Evolutionary conservation across 768 basidiomycete species (phyloP).

Genomic region (Basidioascus undulatus): DNA sequence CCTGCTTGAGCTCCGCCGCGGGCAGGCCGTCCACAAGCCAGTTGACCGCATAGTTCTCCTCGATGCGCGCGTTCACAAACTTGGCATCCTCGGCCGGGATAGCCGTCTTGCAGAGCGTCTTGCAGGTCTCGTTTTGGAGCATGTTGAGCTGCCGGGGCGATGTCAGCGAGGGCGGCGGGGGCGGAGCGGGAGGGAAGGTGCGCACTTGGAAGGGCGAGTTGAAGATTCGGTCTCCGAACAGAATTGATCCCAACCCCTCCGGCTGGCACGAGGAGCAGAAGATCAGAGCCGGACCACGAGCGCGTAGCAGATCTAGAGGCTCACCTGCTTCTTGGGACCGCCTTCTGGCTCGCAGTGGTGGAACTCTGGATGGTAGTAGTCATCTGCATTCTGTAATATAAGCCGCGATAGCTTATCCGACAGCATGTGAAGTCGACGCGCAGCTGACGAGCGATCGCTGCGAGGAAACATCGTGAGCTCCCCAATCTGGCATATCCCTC

Average conservation of each 20-base stretch:
- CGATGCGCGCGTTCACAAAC: constrained; percentile 77
- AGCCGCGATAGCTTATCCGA: not conserved
- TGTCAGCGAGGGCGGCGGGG: not conserved
- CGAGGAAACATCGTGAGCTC: not conserved
- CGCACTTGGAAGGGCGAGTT: constrained; percentile 66
- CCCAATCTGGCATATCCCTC: not conserved
- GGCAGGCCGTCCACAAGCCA: constrained; percentile 90
- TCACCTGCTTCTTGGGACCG: constrained; percentile 24
- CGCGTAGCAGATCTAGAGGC: not conserved
- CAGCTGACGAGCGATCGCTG: constrained; percentile 2
- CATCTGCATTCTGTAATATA: constrained; percentile 29
- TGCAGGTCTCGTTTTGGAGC: constrained; percentile 52
- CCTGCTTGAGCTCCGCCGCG: constrained; percentile 73
- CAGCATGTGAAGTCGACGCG: constrained; percentile 13
- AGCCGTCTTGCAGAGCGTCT: constrained; percentile 37
- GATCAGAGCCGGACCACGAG: constrained; percentile 37
- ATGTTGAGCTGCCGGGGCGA: constrained; percentile 38
- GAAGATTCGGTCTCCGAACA: constrained; percentile 92
- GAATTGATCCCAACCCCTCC: constrained; percentile 69
- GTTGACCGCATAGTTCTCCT: constrained; percentile 77
- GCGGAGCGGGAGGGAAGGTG: not conserved
- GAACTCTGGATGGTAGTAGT: constrained; percentile 73
- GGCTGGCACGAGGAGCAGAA: no score
- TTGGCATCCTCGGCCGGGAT: constrained; percentile 49
- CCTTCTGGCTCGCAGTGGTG: constrained; percentile 61